Percentiles rank a stretch among this genome's conserved stretches.
Conservation (phyloP, 352 stramenopile species). For the Phytophthora lateralis region DNA sequence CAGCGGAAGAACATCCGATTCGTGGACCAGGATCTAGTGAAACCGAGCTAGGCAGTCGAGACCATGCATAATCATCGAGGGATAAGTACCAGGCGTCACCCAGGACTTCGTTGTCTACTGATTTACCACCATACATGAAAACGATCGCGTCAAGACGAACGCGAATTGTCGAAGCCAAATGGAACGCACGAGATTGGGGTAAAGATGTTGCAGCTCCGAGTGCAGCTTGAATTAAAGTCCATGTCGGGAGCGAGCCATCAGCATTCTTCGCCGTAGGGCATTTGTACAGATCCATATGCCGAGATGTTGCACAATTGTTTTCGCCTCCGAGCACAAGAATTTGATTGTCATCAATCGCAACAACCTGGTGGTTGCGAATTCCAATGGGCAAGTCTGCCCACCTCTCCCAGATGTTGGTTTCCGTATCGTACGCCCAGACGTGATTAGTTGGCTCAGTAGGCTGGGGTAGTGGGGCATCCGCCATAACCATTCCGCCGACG, state of each 20-base stretch:
- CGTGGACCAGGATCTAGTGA: constrained; percentile 79
- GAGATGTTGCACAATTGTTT: constrained; percentile 64
- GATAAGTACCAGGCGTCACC: constrained; percentile 87
- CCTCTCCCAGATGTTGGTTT: constrained; percentile 64
- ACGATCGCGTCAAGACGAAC: constrained; percentile 81
- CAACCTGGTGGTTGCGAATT: constrained; percentile 80
- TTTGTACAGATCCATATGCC: constrained; percentile 89
- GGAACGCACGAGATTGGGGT: constrained; percentile 67
- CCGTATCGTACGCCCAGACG: constrained; percentile 72
- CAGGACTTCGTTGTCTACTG: constrained; percentile 69
- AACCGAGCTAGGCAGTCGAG: constrained; percentile 67
- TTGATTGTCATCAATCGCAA: constrained; percentile 70
- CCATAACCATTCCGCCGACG: constrained; percentile 60
- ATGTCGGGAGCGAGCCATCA: constrained; percentile 73
- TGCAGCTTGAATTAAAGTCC: constrained; percentile 76
- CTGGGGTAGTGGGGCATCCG: constrained; percentile 8
- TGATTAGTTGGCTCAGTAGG: constrained; percentile 49
- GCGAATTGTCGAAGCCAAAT: constrained; percentile 66
- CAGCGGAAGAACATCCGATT: constrained; percentile 64
- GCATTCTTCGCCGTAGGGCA: constrained; percentile 58
- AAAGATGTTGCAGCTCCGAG: constrained; percentile 70
- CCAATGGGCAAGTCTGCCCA: constrained; percentile 85
- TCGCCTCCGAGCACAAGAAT: constrained; percentile 88
- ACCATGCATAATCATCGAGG: constrained; percentile 84
- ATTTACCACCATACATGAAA: constrained; percentile 85